phyloP scores from a whole-genome alignment of 2,329 filamentous ascomycete species.

The Aureobasidium lini region DNA sequence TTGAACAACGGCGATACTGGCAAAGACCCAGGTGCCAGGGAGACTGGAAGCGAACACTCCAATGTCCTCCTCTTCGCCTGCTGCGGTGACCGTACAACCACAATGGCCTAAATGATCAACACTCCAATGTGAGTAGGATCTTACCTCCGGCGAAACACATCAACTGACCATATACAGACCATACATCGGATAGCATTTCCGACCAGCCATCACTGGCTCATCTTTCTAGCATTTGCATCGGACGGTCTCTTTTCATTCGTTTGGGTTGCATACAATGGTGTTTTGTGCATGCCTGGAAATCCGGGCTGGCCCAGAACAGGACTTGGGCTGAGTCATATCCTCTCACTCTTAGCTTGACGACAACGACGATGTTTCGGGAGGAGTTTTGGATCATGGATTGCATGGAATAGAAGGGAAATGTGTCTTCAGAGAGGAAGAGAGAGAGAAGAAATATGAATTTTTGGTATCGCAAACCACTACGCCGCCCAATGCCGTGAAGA shows the following conservation, averaged over 20 bases:
- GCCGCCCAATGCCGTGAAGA: conserved; percentile 6
- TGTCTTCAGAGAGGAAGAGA: background rate
- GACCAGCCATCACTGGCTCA: background rate
- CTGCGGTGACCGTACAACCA: background rate
- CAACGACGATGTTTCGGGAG: background rate
- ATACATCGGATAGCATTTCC: background rate
- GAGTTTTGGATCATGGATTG: background rate
- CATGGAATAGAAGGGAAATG: conserved; percentile 10
- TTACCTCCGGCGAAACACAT: background rate
- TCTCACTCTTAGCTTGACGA: background rate
- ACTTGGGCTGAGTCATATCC: background rate
- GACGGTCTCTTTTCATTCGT: background rate
- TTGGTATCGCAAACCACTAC: conserved; percentile 11
- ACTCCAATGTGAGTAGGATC: background rate
- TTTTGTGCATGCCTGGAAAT: background rate
- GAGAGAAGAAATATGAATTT: background rate
- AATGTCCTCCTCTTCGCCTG: background rate
- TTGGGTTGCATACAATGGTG: background rate
- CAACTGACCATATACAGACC: background rate
- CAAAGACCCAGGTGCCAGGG: background rate
- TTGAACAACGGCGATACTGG: conserved; percentile 4
- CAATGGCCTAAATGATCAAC: background rate
- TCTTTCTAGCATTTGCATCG: background rate
- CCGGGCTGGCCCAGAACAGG: background rate
- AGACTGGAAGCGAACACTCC: background rate